Conservation (phyloP, 1,284 basidiomycete genomes). For the Anthracocystis walkeri region DNA sequence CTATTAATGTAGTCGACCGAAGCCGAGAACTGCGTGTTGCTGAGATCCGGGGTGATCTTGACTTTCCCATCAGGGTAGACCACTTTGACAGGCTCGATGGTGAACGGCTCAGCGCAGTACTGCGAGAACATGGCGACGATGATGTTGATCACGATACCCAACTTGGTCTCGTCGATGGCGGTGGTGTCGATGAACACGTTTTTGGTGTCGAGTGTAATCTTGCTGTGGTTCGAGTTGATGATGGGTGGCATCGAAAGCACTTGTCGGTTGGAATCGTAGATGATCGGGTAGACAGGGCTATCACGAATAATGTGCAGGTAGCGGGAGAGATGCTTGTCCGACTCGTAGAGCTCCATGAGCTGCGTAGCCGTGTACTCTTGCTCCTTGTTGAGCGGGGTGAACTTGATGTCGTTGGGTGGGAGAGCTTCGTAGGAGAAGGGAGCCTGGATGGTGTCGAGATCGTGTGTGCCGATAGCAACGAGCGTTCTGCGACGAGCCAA, state of each 20-base stretch:
- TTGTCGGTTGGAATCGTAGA: slow-evolving; percentile 87
- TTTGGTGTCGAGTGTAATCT: slow-evolving; percentile 92
- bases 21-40: slow-evolving; percentile 79
- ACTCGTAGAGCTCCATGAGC: slow-evolving; percentile 74
- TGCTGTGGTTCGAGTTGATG: slow-evolving; percentile 76
- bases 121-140: slow-evolving; percentile 97
- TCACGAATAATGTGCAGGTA: slow-evolving; percentile 94
- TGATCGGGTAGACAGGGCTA: slow-evolving; percentile 95
- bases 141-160: slow-evolving; percentile 93
- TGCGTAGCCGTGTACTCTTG: slow-evolving; percentile 73
- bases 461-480: slow-evolving; percentile 97
- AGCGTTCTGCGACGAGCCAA: slow-evolving; percentile 89
- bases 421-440: slow-evolving; percentile 93
- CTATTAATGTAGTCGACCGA: slow-evolving; percentile 93
- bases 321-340: slow-evolving; percentile 88
- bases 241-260: slow-evolving; percentile 98
- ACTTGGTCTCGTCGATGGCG: slow-evolving; percentile 96
- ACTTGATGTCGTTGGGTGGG: slow-evolving; percentile 89
- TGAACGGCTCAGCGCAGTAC: slow-evolving; percentile 90
- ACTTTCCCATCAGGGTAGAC: slow-evolving; percentile 74
- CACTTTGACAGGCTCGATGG: slow-evolving; percentile 65
- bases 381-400: slow-evolving; percentile 85
- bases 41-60: slow-evolving; percentile 84
- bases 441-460: slow-evolving; percentile 86
- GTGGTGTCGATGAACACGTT: slow-evolving; percentile 98